Evolutionary conservation across 1,139 yeast species (phyloP).

Genomic region (Pichia sp.): DNA sequence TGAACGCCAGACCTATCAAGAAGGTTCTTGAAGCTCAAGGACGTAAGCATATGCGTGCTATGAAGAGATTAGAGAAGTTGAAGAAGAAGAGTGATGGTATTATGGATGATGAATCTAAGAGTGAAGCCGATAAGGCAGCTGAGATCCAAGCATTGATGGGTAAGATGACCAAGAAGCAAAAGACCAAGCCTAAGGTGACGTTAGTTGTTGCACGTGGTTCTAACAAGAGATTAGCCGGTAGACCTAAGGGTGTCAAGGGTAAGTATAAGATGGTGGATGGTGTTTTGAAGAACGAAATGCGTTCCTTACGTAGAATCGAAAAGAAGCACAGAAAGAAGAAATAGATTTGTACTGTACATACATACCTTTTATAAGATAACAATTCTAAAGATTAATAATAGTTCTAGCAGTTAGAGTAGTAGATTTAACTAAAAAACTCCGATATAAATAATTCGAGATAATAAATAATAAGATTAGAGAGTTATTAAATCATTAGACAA

Average conservation of each 20-base stretch:
- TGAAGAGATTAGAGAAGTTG: slow-evolving; percentile 81
- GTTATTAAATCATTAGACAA: no score
- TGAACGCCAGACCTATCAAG: slow-evolving; percentile 97
- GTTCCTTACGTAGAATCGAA: slow-evolving; percentile 87
- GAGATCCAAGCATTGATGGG: slow-evolving; percentile 87
- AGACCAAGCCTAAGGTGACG: slow-evolving; percentile 77
- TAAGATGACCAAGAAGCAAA: slow-evolving; percentile 71
- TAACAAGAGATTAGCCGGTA: slow-evolving; percentile 85
- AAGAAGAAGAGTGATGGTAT: slow-evolving; percentile 93
- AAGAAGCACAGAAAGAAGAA: slow-evolving; percentile 63
- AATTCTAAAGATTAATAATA: no score
- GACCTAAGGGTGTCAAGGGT: slow-evolving; percentile 97
- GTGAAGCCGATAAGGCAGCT: slow-evolving; percentile 93
- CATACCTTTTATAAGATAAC: no score
- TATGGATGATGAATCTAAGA: slow-evolving; percentile 81
- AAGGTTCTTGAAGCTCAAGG: slow-evolving; percentile 98
- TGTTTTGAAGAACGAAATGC: slow-evolving; percentile 93
- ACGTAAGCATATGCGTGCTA: slow-evolving; percentile 93
- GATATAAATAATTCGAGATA: no score
- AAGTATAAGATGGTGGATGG: slow-evolving; percentile 99
- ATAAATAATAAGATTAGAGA: no score
- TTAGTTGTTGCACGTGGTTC: slow-evolving; percentile 88
- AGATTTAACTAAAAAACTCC: no score
- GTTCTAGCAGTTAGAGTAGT: no score
- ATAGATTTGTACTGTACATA: no score